phyloP scores from a whole-genome alignment of 2,329 filamentous ascomycete genomes.

The Akanthomyces dipterigenus region DNA sequence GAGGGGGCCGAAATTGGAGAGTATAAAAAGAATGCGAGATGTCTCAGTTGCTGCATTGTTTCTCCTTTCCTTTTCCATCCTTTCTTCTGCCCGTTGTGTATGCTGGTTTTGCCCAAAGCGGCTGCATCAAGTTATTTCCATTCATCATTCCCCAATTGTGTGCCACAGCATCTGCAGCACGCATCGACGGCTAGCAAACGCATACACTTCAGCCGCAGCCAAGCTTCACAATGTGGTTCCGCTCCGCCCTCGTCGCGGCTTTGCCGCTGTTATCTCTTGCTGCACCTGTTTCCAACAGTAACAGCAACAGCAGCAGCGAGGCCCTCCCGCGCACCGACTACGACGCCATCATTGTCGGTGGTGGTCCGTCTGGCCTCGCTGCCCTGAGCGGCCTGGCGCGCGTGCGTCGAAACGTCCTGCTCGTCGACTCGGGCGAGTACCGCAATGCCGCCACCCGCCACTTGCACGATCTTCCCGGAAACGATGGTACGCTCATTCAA shows the following conservation, averaged over 20 bases:
- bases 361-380: constrained; percentile 49
- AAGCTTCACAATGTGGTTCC: constrained; percentile 2
- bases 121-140: background rate
- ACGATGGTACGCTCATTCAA: constrained; percentile 39
- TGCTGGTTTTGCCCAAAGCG: background rate
- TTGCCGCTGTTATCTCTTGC: constrained; percentile 15
- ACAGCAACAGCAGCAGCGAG: background rate
- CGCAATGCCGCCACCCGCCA: constrained; percentile 50
- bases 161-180: background rate
- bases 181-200: background rate
- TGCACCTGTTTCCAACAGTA: constrained; percentile 11
- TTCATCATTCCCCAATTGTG: background rate
- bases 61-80: background rate
- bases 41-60: background rate
- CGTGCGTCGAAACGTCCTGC: constrained; percentile 45
- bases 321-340: constrained; percentile 25
- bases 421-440: constrained; percentile 54
- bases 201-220: background rate
- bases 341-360: constrained; percentile 52
- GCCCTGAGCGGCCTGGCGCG: constrained; percentile 52
- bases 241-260: constrained; percentile 7
- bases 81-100: background rate
- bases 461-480: constrained; percentile 56
- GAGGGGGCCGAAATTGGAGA: background rate
- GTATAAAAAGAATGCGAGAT: constrained; percentile 1